phyloP scores from a whole-genome alignment of 805 yeast species.

The Metschnikowia baotianmanensis region DNA sequence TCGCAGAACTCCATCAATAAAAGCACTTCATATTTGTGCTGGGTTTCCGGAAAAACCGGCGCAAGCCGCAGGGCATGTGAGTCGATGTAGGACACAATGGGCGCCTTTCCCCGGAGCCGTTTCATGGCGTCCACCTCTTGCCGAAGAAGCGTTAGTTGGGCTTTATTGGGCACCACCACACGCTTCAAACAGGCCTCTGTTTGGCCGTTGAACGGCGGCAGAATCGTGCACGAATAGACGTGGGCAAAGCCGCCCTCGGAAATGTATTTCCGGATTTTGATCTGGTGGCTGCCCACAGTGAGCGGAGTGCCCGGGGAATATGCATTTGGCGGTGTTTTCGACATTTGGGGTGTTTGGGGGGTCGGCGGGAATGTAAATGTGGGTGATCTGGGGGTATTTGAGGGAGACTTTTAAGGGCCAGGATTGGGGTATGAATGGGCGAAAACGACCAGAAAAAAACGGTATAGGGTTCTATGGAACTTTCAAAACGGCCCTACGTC shows the following conservation, averaged over 20 bases:
- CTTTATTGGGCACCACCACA: slow-evolving; percentile 92
- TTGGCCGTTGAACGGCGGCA: slow-evolving; percentile 55
- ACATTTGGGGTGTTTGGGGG: not conserved
- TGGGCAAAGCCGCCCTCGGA: slow-evolving; percentile 96
- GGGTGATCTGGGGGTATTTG: not conserved
- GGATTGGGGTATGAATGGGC: not conserved
- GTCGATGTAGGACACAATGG: slow-evolving; percentile 88
- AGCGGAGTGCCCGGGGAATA: slow-evolving; percentile 74
- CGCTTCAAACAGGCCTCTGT: slow-evolving; percentile 81
- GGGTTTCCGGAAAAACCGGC: slow-evolving; percentile 7
- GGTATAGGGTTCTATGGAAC: too few relatives aligned
- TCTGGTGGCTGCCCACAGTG: slow-evolving; percentile 80
- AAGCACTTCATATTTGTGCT: slow-evolving; percentile 70
- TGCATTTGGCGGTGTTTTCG: slow-evolving; percentile 56
- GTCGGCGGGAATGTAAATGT: too few relatives aligned
- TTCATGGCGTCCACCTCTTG: slow-evolving; percentile 99
- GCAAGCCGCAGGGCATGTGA: slow-evolving; percentile 84
- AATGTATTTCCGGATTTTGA: slow-evolving; percentile 65
- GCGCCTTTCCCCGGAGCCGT: slow-evolving; percentile 70
- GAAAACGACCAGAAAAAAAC: too few relatives aligned
- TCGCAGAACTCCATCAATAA: slow-evolving; percentile 79
- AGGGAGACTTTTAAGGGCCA: not conserved
- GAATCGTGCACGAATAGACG: slow-evolving; percentile 76
- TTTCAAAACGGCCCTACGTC: too few relatives aligned
- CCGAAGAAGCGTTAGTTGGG: slow-evolving; percentile 73